Base-by-base conservation (phyloP, 1,284 basidiomycete species). In the Cryptococcus sp. region DNA sequence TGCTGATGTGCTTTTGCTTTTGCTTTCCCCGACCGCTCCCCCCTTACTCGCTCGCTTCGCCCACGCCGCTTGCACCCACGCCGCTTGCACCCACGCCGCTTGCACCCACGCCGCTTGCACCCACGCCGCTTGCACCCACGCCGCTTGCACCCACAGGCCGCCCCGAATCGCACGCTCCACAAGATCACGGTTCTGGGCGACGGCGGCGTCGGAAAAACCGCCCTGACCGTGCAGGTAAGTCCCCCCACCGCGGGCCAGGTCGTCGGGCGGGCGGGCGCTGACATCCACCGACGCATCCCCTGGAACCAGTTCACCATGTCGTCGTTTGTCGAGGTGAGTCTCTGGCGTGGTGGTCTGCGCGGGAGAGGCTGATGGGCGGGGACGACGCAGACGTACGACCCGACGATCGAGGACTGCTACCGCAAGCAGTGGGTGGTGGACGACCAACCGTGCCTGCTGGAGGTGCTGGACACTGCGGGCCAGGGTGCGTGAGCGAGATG, bases 141-240 rank as follows among this genome's bases (percentile, higher is more conserved):
- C 46, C 18, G 9, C 46, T 21, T 4, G 7, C 13, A 11, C 24
- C 46, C 46, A 47, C 18, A 23, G 23, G 11, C 46, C 46, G 15
- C 55, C 59, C 20, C 59, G 75, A 46, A 76, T 75, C 28, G 28
- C 28, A 9, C 28, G 71, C 58, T 77, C 53, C 73, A 69, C 72
- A 78, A 78, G 62, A 71, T 97, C 69, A 92, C 93, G 64, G 91
- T 97, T 65, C 83, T 97, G 55, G 93, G 93, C 65, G 94, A 98
- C 79, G 94, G 94, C 79, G 94, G 94, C 80, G 94, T 97, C 37
- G 94, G 94, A 64, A 98, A 97, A 83, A 97, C 94, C 56, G 94
- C 94, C 21, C 79, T 98, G 71, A 94, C 93, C 63, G 92, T 97
- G 50, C 91, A 94, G 82, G 91, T 90, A 66, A 61, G 86, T 71